Evolutionary conservation across 495 filamentous ascomycete genomes (phyloP), one percentile per base, ranked within the genome.

Genomic region (Hamigera avellanea): DNA sequence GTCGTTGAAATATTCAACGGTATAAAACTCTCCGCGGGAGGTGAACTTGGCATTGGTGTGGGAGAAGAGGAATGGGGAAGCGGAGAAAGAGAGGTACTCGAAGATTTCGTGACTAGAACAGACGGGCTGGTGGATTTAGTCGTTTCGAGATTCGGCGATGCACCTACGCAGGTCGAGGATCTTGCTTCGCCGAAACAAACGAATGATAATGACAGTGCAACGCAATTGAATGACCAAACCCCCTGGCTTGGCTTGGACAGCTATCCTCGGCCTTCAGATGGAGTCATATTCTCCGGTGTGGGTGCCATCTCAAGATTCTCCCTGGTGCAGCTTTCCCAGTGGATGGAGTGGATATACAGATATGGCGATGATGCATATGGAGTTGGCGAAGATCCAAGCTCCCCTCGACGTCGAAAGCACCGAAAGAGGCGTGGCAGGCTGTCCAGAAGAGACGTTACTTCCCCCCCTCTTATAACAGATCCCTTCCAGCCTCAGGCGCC

Each of bases 41-140:
- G 89, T 5, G 86, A 94, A 59, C 75, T 95, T 16, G 93, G 91
- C 13, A 73, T 94, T 12, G 93, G 93, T 1, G 87, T 95, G 9
- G 91, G 88, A 19, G 87, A 94, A 50, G 87, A 95, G 59, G 84
- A 94, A 40, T 77, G 87, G 63, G 87, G 88, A 2, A 93, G 86
- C 45, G 86, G 85, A 10, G 87, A 94, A 61, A 63, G 88, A 48
- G 86, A 87, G 46, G 89, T 95, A 1, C 65, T 99, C 1, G 91
- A 93, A 53, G 85, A 83, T 13, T 77, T 93, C 47, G 75, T 84
- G 7, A 40, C 56, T 13, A 62, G 54, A 55, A 74, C 54, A 43
- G 83, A 60, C 56, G 91, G 70, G 19, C 75, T 77, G 39, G 71
- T 93, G 14, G 91, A 98, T 55, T 44, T 96, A 34, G 63, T 95